A percentile compares a stretch with the other conserved stretches of the same genome.
Conservation (phyloP, 768 basidiomycete genomes). For the Lactarius hengduanensis region DNA sequence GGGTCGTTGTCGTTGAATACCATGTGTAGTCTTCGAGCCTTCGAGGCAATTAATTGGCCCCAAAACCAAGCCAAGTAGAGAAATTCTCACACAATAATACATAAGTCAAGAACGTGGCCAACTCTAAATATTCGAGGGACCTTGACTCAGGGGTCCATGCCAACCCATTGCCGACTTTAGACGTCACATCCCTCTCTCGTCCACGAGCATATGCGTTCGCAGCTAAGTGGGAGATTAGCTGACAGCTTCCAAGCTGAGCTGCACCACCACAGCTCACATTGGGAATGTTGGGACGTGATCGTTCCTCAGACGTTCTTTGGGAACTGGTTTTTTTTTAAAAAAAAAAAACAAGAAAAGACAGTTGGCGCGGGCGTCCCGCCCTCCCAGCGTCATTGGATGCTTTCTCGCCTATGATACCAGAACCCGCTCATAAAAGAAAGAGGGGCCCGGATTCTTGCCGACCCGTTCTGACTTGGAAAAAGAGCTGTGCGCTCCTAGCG, state of each 20-base stretch:
- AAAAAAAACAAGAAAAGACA: neutral
- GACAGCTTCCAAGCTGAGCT: neutral
- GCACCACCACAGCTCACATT: neutral
- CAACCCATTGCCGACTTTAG: neutral
- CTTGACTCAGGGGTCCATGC: neutral
- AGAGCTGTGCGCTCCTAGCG: neutral
- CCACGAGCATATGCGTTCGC: slow-evolving; percentile 1
- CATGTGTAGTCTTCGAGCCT: slow-evolving; percentile 1
- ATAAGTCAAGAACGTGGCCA: neutral
- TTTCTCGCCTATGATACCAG: neutral
- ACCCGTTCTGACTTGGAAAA: neutral
- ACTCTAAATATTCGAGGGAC: neutral
- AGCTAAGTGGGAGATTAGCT: neutral
- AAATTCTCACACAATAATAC: neutral
- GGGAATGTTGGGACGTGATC: neutral
- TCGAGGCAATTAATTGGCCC: neutral
- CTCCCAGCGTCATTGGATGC: neutral
- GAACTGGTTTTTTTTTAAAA: neutral
- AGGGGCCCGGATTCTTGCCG: neutral
- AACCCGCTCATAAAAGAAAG: neutral
- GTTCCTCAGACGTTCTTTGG: neutral
- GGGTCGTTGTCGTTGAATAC: neutral
- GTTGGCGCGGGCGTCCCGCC: neutral
- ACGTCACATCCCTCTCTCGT: slow-evolving; percentile 8
- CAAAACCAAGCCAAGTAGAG: neutral